Base-by-base conservation (phyloP, 2,329 filamentous ascomycete species). In the Claviceps purpurea region DNA sequence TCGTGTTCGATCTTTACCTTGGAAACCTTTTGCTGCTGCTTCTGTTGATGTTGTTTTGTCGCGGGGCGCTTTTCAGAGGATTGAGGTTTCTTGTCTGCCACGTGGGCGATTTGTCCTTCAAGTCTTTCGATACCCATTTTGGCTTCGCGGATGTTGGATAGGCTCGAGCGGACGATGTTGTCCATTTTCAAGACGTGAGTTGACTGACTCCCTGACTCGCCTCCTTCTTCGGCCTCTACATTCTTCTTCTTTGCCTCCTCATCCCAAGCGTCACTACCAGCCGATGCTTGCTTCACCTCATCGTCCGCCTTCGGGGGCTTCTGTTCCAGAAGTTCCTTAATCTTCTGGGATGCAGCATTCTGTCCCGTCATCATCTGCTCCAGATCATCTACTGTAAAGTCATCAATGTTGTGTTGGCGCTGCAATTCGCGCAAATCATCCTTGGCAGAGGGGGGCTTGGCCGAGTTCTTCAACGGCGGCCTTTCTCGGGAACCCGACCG, bases 311-410 rank as follows among this genome's bases (percentile, higher is more conserved):
- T 63, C 18, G 24, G 54, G 2, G 61, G 56, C 5, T 62, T 40
- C 22, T 64, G 56, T 42, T 62, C 58, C 6, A 62, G 54, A 14
- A 65, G 55, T 16, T 54, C 57, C 40, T 61, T 57, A 13, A 63
- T 52, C 41, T 58, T 57, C 7, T 58, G 57, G 7, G 59, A 59
- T 11, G 59, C 56, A 5, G 62, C 56, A 52, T 66, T 68, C 49
- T 65, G 65, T n/a, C 66, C 67, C 34, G 63, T 61, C 26, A 79
- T 59, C 41, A 80, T 65, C 30, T 75, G 73, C 52, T 76, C 76
- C 34, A 81, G 66, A 55, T 81, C 75, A 47, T 81, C 78, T n/a
- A 80, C 62, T 0, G 77, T 81, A 1, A 76, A 78, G 58, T 81
- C 78, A 18, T 81, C 77, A 26, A 80, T 73, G 50, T 79, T 70